Conservation (phyloP, 495 filamentous ascomycete genomes). For the Pyrenopolyporus hunteri region DNA sequence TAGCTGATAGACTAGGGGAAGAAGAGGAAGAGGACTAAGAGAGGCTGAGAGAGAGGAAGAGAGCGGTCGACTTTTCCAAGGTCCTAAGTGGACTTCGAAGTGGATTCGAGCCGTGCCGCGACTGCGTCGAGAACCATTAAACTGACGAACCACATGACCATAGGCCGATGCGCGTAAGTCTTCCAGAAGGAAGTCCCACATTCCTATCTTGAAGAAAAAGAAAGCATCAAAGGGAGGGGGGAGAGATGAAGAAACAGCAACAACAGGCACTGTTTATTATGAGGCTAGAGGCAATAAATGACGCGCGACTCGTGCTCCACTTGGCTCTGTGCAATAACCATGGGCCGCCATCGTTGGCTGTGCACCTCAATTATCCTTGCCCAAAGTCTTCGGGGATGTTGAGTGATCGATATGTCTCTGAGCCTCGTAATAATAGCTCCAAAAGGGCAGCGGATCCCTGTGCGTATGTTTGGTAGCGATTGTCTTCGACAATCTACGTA, state of each 20-base stretch:
- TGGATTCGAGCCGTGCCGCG: slow-evolving; percentile 38
- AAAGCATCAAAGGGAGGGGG: slow-evolving; percentile 14
- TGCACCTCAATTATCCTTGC: slow-evolving; percentile 30
- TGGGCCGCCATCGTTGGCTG: slow-evolving; percentile 36
- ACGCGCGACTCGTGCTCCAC: slow-evolving; percentile 27
- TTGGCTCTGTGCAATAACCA: slow-evolving; percentile 9
- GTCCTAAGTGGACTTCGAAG: no score
- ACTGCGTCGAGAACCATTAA: slow-evolving; percentile 12
- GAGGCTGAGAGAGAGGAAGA: no score
- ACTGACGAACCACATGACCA: slow-evolving; percentile 37
- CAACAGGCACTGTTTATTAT: slow-evolving; percentile 32
- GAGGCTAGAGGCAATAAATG: slow-evolving; percentile 31
- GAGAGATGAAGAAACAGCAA: background rate
- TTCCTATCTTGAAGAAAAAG: slow-evolving; percentile 5
- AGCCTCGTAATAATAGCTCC: slow-evolving; percentile 31
- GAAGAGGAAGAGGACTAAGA: no score
- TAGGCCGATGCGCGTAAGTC: slow-evolving; percentile 36
- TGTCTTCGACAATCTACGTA: slow-evolving; percentile 39
- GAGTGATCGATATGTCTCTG: slow-evolving; percentile 30
- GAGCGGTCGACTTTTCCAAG: slow-evolving; percentile 3
- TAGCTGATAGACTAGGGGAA: slow-evolving; percentile 12
- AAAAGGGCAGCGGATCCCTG: slow-evolving; percentile 14
- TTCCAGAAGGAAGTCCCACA: slow-evolving; percentile 36
- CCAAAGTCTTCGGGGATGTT: slow-evolving; percentile 14
- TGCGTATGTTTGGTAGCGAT: slow-evolving; percentile 31